These are phyloP conservation scores for Fraxinus latifolia DNA, from an alignment of 305 asterid species.

Conservation along the genomic window DNA sequence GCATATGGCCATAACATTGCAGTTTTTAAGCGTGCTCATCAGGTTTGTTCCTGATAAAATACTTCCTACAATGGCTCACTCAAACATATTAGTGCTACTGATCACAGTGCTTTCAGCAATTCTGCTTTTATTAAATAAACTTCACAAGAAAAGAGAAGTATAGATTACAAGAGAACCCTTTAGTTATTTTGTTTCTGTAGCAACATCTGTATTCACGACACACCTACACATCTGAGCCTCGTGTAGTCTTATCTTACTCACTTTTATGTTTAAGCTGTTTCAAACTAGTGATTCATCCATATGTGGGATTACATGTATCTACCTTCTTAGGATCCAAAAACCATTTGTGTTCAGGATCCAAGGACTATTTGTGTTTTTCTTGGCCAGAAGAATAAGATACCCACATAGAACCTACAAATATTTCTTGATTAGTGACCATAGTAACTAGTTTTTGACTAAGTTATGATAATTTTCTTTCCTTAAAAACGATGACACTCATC, in stretches of 20 bases:
- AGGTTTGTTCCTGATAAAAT: constrained; percentile 41
- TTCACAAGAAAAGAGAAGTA: neutral
- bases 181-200: neutral
- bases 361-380: neutral
- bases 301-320: neutral
- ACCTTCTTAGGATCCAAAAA: neutral
- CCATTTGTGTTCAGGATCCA: neutral
- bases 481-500: neutral
- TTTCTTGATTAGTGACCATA: neutral
- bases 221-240: neutral
- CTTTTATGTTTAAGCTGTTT: neutral
- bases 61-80: neutral
- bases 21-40: constrained; percentile 86
- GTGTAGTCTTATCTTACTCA: neutral
- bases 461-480: constrained; percentile 12
- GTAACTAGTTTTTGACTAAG: neutral
- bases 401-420: neutral
- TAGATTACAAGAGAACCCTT: constrained; percentile 6
- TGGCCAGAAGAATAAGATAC: neutral
- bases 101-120: neutral
- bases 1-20: constrained; percentile 75
- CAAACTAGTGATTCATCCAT: neutral
- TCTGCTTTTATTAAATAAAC: neutral
- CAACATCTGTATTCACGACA: neutral
- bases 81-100: neutral